Base-by-base conservation (phyloP, 225 moss, liverwort and hornwort species). In the Ulota crispa region DNA sequence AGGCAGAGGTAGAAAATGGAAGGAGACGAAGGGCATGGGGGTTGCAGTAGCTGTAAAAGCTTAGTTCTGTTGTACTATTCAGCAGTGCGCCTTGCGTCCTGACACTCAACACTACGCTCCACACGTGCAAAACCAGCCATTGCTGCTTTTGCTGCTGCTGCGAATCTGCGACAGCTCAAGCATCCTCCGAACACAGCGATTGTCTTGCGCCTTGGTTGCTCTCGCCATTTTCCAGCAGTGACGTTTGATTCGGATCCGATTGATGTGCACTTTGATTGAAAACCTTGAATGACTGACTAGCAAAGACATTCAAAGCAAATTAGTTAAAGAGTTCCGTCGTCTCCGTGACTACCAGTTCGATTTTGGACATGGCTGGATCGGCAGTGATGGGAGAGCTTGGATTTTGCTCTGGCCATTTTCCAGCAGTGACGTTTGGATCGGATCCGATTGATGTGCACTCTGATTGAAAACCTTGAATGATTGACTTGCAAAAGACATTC, bases 21-120 rank as follows among this genome's bases (percentile, higher is more conserved):
- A 78, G 78, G 45, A 79, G 61, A 70, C 61, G 70, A 61, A 45
- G 69, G 70, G 70, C 70, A 79, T 79, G 70, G 71, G 63, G 57
- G 24, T 28, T 61, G 61, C 14, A 27, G 61, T 61, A 61, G 64
- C 45, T 47, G 15, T 4, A n/a, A n/a, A n/a, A n/a, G n/a, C n/a
- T n/a, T n/a, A n/a, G n/a, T n/a, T n/a, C 16, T 47, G 16, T 64
- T 47, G 16, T 64, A 63, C 64, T 52, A 13, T 30, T 31, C 34
- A 64, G 57, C 75, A 64, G 55, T 57, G 23, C 11, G n/a, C 59
- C 27, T 53, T 50, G 53, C 69, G 31, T 28, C 69, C 79, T 70
- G 79, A 70, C 79, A 70, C 30, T 59, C 79, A 23, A 69, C 79
- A 79, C 69, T 69, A 69, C 42, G 57, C 79, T 31, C 59, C 79